Conservation (phyloP, 805 yeast species). For the Ogataea ganodermae region DNA sequence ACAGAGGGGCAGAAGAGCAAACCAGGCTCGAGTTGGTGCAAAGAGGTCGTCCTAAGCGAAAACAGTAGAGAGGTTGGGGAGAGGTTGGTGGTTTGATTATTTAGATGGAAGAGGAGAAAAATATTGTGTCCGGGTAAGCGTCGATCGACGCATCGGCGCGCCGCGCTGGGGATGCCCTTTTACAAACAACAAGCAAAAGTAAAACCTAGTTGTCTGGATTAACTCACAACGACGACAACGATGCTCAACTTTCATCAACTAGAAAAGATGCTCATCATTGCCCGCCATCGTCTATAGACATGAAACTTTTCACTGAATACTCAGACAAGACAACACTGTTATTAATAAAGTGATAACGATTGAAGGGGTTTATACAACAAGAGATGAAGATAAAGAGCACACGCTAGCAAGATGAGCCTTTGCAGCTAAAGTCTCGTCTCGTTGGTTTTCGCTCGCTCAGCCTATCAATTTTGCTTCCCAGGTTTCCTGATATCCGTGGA, state of each 20-base stretch:
- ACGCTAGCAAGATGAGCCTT: background rate
- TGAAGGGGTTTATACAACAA: too few relatives aligned
- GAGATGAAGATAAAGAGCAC: too few relatives aligned
- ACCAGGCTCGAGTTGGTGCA: background rate
- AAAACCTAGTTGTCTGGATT: too few relatives aligned
- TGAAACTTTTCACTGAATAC: too few relatives aligned
- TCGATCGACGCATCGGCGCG: background rate
- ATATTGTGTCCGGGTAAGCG: slow-evolving; percentile 1
- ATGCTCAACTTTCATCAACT: too few relatives aligned
- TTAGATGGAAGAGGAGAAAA: background rate
- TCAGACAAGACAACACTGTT: too few relatives aligned
- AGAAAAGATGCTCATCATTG: too few relatives aligned
- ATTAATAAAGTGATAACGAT: too few relatives aligned
- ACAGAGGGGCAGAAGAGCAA: background rate
- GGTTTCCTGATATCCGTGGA: slow-evolving; percentile 34
- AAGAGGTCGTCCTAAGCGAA: background rate
- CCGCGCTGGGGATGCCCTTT: too few relatives aligned
- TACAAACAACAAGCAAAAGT: too few relatives aligned
- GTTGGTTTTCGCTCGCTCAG: background rate
- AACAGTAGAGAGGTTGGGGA: background rate
- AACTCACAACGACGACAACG: too few relatives aligned
- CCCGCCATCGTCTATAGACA: too few relatives aligned
- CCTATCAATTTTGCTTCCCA: slow-evolving; percentile 18
- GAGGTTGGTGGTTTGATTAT: background rate
- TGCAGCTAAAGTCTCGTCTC: background rate